Base-by-base conservation (phyloP, 2,329 filamentous ascomycete species). In the Cadophora luteo-olivacea region DNA sequence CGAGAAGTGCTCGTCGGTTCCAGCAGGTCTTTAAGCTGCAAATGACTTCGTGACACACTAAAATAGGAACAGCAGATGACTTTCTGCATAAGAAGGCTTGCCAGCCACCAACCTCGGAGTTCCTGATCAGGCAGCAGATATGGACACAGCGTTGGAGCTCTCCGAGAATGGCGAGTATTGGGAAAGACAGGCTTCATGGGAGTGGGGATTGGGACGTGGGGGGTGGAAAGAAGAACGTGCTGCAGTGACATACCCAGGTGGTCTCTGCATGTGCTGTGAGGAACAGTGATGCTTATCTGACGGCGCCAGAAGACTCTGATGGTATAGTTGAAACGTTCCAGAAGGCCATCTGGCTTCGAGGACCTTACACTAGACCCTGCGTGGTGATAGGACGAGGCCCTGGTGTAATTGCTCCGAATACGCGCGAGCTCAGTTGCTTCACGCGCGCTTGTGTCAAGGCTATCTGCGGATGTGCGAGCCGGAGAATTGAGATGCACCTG, bases 191-290 rank as follows among this genome's bases (percentile, higher is more conserved):
- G 36, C 54, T 45, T 36, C 22, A 45, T 38, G 36, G 22, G 36
- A 41, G 33, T 24, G 55, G n/a, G 55, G n/a, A 19, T 36, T 16
- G 14, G 9, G 55, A 36, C 36, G 32, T 51, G 48, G 64, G 16
- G 66, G 69, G 65, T 48, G 55, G 61, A 63, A 63, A 62, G 67
- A 66, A 65, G 48, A 48, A 51, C 29, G 65, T 65, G 36, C 8
- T 24, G 16, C 54, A 16, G 5, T 33, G 49, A 71, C 81, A 65
- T 81, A 87, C 86, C 86, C 52, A 89, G 73, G 77, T 88, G 85
- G 74, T 89, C 86, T 76, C 86, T 80, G 72, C 83, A 83, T 60
- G 81, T 77, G 33, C 81, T 79, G 69, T 84, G 82, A 16, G 84
- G 82, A 19, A 88, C 85, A 4, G 81, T 79, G 7, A 87, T 76